Conservation (phyloP, 768 basidiomycete genomes). For the Tricholoma matsutake region DNA sequence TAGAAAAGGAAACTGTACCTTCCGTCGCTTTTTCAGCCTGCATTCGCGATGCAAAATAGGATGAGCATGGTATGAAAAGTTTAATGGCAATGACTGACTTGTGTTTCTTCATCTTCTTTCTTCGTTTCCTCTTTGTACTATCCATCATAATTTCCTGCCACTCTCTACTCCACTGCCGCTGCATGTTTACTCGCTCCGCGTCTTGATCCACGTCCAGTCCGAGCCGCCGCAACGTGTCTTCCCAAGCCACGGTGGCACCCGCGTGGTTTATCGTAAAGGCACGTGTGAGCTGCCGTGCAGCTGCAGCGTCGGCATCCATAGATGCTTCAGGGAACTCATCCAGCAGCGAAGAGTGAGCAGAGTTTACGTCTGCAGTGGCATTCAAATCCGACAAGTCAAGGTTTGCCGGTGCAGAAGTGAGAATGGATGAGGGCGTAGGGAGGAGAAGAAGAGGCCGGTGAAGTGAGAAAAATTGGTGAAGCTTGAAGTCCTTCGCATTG, state of each 20-base stretch:
- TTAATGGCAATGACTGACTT: conserved; percentile 57
- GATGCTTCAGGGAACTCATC: conserved; percentile 49
- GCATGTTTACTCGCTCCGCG: conserved; percentile 48
- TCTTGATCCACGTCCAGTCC: conserved; percentile 55
- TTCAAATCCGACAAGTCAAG: conserved; percentile 12
- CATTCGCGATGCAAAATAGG: conserved; percentile 8
- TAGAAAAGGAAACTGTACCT: conserved; percentile 45
- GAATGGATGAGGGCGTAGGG: conserved; percentile 53
- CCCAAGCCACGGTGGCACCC: conserved; percentile 64
- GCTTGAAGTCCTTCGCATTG: conserved; percentile 66
- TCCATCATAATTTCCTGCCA: conserved; percentile 71
- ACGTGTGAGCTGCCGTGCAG: conserved; percentile 75
- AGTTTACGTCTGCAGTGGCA: conserved; percentile 11
- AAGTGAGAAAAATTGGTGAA: conserved; percentile 83
- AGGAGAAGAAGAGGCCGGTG: conserved; percentile 77
- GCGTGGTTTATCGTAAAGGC: conserved; percentile 67
- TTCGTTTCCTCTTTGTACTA: conserved; percentile 79
- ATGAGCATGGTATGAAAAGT: conserved; percentile 3
- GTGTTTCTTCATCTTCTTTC: conserved; percentile 97
- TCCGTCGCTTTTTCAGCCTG: conserved; percentile 89
- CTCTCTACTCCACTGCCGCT: conserved; percentile 53
- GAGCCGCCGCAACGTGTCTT: conserved; percentile 58
- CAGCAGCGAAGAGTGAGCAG: conserved; percentile 22
- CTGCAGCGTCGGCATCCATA: conserved; percentile 73
- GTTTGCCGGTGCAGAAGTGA: conserved; percentile 34